These are phyloP conservation scores for Phialophora chinensis DNA, from an alignment of 2,329 filamentous ascomycete genomes.

Conservation along the genomic window DNA sequence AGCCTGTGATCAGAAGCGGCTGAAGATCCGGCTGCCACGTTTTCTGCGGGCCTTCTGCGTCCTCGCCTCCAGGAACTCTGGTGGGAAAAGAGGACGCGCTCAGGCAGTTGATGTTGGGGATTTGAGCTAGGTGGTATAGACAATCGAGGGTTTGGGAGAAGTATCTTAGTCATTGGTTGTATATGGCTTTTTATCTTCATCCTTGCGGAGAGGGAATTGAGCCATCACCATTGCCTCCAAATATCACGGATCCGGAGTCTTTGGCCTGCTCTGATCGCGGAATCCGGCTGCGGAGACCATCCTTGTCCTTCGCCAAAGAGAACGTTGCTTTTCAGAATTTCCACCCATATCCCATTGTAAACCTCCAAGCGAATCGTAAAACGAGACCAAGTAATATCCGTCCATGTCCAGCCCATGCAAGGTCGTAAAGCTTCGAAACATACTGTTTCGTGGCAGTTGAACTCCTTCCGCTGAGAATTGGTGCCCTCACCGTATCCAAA, in stretches of 20 bases:
- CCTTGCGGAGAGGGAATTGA: background rate
- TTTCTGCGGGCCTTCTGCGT: conserved; percentile 17
- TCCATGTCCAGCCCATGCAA: conserved; percentile 16
- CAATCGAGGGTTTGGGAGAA: background rate
- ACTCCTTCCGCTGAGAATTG: conserved; percentile 20
- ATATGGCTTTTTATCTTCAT: background rate
- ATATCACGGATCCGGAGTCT: conserved; percentile 15
- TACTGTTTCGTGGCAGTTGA: conserved; percentile 10
- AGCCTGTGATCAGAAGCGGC: conserved; percentile 15
- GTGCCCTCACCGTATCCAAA: conserved; percentile 26
- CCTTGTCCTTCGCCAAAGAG: conserved; percentile 9
- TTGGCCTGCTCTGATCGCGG: conserved; percentile 16
- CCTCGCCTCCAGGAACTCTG: background rate
- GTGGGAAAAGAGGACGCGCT: conserved; percentile 12
- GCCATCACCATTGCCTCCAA: background rate
- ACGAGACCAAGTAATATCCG: conserved; percentile 2
- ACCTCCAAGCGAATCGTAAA: conserved; percentile 17
- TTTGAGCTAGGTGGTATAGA: background rate
- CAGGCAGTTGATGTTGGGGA: background rate
- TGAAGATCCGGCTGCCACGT: conserved; percentile 26
- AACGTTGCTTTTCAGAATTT: conserved; percentile 30
- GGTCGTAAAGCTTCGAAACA: conserved; percentile 10
- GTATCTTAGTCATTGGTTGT: conserved; percentile 8
- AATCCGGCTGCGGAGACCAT: conserved; percentile 27
- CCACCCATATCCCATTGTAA: conserved; percentile 11